A percentile compares a stretch with the other conserved stretches of the same genome.
Evolutionary conservation across 148 eudicot species (phyloP).

Genomic region (Amaranthus cruentus): DNA sequence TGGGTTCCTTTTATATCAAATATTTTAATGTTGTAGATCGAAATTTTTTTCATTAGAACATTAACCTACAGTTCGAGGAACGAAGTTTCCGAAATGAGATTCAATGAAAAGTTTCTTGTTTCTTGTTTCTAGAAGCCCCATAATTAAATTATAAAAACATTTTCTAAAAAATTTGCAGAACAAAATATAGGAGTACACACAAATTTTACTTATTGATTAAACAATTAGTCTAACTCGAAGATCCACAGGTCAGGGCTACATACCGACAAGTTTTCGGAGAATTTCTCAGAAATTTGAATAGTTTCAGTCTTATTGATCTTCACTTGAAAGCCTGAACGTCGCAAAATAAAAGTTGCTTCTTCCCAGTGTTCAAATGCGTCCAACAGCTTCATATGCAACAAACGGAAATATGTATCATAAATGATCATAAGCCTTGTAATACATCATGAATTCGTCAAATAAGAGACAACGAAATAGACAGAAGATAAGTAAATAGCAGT

Average conservation of each 20-base stretch:
- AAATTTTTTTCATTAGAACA: no score
- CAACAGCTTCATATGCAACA: constrained; percentile 42
- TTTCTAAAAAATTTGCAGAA: no score
- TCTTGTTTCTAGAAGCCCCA: no score
- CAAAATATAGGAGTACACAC: no score
- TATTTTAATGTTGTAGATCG: no score
- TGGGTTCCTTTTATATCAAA: no score
- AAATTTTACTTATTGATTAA: no score
- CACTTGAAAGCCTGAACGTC: constrained; percentile 66
- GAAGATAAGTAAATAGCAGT: not conserved
- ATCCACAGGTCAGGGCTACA: constrained; percentile 8
- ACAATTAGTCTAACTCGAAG: no score
- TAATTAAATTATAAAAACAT: no score
- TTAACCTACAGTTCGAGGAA: no score
- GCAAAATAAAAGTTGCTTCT: constrained; percentile 53
- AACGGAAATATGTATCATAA: constrained; percentile 8
- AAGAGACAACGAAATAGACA: not conserved
- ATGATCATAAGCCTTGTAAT: constrained; percentile 1
- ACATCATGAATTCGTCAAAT: constrained; percentile 6
- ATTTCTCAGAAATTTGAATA: constrained; percentile 57
- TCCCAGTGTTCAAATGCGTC: constrained; percentile 74
- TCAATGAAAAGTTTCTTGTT: no score
- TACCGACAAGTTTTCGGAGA: constrained; percentile 69
- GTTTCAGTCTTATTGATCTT: constrained; percentile 46
- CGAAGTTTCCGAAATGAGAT: no score